Evolutionary conservation across 148 eudicot genomes (phyloP), one percentile per base, ranked within the genome.

Genomic region (Camellia lanceoleosa): DNA sequence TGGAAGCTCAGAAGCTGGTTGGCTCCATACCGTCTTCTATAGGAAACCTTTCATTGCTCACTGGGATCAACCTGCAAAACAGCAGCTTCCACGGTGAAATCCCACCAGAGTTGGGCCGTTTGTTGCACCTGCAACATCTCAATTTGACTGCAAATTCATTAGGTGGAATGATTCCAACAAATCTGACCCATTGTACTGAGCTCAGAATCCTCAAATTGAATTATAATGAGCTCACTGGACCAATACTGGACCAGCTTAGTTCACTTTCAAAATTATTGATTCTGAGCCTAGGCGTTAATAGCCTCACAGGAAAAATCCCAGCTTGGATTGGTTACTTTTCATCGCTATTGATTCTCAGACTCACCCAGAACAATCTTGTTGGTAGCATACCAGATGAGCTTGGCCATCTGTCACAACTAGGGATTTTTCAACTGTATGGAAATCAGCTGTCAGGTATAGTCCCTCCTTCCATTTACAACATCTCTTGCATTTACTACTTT

Each of bases 51-150:
- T 30, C 38, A 30, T 30, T 30, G 38, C 38, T 30, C 38, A 30
- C 38, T 30, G 38, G 38, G 38, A 30, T 30, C 38, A 30, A 30
- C 38, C 38, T 30, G 38, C 38, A 30, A 30, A 30, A 30, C 38
- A 30, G 1, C 38, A 30, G 38, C 38, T 30, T 30, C 38, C 38
- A 30, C 38, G 1, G 89, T 0, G 64, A 52, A 20, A 82, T 90
- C 10, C 93, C 85, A 0, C 78, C 23, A 0, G 89, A 88, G 68
- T 51, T 90, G 2, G 86, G 93, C 10, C 80, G 70, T 18, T 43
- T 90, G 2, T 51, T 60, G 0, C 75, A 67, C 30, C 78, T 90
- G 12, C 74, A 41, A 20, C 1, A 3, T 4, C 58, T 88, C 18
- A 43, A 64, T 5, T 63, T 87, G 2, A 9, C 9, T 14, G 54